phyloP scores from a whole-genome alignment of 441 rosid genomes.

The Gossypium schwendimanii region DNA sequence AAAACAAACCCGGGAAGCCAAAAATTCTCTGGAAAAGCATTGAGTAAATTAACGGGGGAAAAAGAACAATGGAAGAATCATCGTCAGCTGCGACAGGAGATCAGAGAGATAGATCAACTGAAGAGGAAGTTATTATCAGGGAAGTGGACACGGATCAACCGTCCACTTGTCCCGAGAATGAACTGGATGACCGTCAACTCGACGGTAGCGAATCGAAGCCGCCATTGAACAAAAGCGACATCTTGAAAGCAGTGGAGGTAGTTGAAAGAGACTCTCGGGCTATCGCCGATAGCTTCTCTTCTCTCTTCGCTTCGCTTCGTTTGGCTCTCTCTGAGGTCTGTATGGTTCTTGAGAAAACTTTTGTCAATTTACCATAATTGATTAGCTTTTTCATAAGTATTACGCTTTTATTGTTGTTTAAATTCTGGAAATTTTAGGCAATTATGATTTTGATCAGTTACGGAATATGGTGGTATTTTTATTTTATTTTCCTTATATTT shows the following conservation, averaged over 20 bases:
- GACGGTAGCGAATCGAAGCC: constrained; percentile 14
- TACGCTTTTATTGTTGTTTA: not conserved
- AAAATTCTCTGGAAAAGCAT: not conserved
- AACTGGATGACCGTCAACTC: not conserved
- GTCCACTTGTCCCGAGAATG: constrained; percentile 15
- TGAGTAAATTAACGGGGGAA: not conserved
- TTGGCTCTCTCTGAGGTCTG: constrained; percentile 69
- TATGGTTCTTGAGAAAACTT: not conserved
- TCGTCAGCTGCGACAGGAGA: constrained; percentile 6
- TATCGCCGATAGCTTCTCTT: constrained; percentile 71
- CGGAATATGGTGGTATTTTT: not conserved
- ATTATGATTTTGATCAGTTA: not conserved
- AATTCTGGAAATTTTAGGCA: not conserved
- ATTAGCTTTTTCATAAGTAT: not conserved
- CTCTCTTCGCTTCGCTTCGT: constrained; percentile 72
- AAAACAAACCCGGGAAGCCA: no score
- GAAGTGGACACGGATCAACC: constrained; percentile 4
- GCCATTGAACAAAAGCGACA: constrained; percentile 28
- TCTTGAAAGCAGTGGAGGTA: constrained; percentile 44
- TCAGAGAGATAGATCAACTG: constrained; percentile 9
- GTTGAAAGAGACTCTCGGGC: constrained; percentile 77
- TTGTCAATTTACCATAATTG: not conserved
- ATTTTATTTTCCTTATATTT: not conserved
- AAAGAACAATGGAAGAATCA: constrained; percentile 22
- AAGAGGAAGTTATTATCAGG: not conserved